phyloP scores from a whole-genome alignment of 352 stramenopile genomes.

The Phytopythium delawarense region DNA sequence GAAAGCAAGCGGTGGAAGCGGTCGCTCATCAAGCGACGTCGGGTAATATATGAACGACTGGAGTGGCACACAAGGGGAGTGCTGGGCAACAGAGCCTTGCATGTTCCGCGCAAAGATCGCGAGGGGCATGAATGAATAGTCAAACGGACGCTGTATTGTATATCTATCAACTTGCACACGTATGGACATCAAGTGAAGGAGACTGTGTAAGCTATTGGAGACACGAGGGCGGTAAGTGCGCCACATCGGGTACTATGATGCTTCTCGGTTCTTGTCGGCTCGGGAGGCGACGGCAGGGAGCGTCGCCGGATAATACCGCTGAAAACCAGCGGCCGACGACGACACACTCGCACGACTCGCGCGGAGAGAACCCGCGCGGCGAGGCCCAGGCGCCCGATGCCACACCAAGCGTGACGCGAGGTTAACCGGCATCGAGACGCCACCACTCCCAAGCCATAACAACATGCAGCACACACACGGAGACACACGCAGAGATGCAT shows the following conservation, averaged over 20 bases:
- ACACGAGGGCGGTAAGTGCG: constrained; percentile 66
- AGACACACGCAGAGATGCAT: constrained; percentile 2
- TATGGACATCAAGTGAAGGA: not conserved
- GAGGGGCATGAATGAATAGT: no score
- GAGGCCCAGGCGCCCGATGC: constrained; percentile 33
- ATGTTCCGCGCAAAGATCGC: no score
- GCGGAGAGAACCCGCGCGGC: constrained; percentile 14
- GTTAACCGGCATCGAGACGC: not conserved
- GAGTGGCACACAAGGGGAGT: no score
- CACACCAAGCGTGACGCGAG: not conserved
- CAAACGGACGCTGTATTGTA: no score
- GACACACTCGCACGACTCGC: constrained; percentile 52
- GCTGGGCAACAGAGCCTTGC: no score
- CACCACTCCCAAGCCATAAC: constrained; percentile 7
- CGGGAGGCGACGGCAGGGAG: constrained; percentile 36
- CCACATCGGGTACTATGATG: constrained; percentile 80
- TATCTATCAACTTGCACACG: not conserved
- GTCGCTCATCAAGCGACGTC: no score
- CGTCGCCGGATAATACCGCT: constrained; percentile 50
- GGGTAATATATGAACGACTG: no score
- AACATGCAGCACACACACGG: constrained; percentile 1
- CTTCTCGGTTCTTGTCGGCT: constrained; percentile 52
- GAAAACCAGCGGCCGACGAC: constrained; percentile 74
- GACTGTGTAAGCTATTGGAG: constrained; percentile 74
- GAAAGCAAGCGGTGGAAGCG: no score